A percentile compares a stretch with the other conserved stretches of the same genome.
These are phyloP conservation scores for Shiraia sp. DNA, from an alignment of 2,329 filamentous ascomycete genomes.

Conservation along the genomic window DNA sequence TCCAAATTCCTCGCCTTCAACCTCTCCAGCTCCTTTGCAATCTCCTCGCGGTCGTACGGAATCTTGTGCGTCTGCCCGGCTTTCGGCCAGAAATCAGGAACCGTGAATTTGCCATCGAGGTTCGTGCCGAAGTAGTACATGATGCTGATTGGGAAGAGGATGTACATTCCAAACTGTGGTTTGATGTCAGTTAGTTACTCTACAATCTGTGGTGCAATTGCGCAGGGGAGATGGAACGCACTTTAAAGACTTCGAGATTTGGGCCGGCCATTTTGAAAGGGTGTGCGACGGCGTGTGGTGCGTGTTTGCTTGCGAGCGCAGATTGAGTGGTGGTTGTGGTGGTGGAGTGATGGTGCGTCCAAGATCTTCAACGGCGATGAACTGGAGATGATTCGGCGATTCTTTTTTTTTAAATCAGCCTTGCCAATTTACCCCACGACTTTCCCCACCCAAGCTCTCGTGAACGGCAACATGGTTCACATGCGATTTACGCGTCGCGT, in stretches of 20 bases:
- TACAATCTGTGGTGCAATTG: not conserved
- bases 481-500: too few relatives aligned
- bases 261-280: conserved; percentile 70
- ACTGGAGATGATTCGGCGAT: not conserved
- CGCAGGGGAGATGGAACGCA: conserved; percentile 43
- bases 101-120: conserved; percentile 81
- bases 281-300: not conserved
- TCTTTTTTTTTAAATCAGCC: too few relatives aligned
- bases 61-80: conserved; percentile 75
- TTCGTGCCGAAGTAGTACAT: conserved; percentile 99
- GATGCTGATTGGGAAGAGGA: conserved; percentile 97
- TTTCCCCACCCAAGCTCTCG: too few relatives aligned
- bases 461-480: too few relatives aligned
- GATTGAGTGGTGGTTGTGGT: too few relatives aligned
- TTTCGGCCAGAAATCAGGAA: conserved; percentile 93
- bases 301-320: conserved; percentile 40
- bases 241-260: conserved; percentile 95
- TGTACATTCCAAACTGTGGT: conserved; percentile 92
- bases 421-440: too few relatives aligned
- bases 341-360: not conserved
- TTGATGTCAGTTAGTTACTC: conserved; percentile 1
- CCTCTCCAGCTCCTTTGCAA: conserved; percentile 77
- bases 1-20: conserved; percentile 59
- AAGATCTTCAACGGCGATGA: not conserved
- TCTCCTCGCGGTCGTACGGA: conserved; percentile 78